Evolutionary conservation across 2,329 filamentous ascomycete genomes (phyloP), one percentile per base, ranked within the genome.

Genomic region (Hortaea werneckii): DNA sequence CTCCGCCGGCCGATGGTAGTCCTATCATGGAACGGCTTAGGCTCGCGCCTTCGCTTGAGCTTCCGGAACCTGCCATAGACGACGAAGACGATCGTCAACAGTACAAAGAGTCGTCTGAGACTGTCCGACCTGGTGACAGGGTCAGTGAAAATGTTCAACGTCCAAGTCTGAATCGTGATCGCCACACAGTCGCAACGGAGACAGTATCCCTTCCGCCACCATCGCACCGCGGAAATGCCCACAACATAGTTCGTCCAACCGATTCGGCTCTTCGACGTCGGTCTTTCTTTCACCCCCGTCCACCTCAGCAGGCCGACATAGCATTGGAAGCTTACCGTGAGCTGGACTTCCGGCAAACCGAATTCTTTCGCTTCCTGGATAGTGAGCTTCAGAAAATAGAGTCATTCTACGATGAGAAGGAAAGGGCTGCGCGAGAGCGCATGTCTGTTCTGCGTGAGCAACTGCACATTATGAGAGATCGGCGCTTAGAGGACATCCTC

Each of bases 331-430:
- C 74, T 1, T 73, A 75, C 42, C 75, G 80, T 37, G 76, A 86
- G 35, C 74, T 94, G 3, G 83, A 85, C 39, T 73, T 81, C 46
- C 77, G 80, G 12, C 82, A 94, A 63, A 77, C 76, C n/a, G 86
- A 95, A 10, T 96, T 98, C 61, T 90, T 89, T 63, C 67, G 73
- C 0, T 98, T 92, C 58, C 71, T 98, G 44, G 87, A 95, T 56
- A 71, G 70, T 7, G 85, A 98, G 66, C 71, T 98, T 10, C 75
- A 82, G n/a, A 98, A 96, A 67, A 87, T 98, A 8, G 89, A 98
- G 61, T 68, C 72, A 0, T 98, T 98, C 60, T 96, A 96, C 70
- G 81, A 79, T 55, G 70, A 79, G 54, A 95, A 95, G 61, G 92
- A 98, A 61, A 77, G 85, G 28, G 87, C 95, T 61, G 87, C 90